Percentiles rank a stretch among this genome's conserved stretches.
phyloP scores from a whole-genome alignment of 805 yeast species.

The Lachancea sp. region DNA sequence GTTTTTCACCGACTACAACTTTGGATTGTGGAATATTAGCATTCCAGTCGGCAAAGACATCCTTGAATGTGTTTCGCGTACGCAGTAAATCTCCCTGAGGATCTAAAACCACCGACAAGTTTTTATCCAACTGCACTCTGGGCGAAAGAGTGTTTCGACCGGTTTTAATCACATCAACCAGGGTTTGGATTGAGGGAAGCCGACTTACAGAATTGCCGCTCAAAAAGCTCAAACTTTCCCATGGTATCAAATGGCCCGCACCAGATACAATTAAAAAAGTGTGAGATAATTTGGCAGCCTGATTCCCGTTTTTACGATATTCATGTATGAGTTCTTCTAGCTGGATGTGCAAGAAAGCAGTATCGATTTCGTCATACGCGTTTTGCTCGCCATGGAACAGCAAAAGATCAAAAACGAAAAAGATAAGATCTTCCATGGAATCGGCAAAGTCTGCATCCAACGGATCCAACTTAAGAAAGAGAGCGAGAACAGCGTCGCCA shows the following conservation, averaged over 20 bases:
- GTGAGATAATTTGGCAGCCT: conserved; percentile 36
- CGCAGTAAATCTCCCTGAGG: conserved; percentile 72
- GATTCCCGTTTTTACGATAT: conserved; percentile 14
- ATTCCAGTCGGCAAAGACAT: conserved; percentile 33
- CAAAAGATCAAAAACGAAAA: conserved; percentile 53
- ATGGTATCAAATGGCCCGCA: conserved; percentile 66
- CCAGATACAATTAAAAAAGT: conserved; percentile 65
- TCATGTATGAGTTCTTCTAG: conserved; percentile 42
- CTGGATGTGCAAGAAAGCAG: conserved; percentile 48
- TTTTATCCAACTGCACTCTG: conserved; percentile 19
- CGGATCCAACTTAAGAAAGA: conserved; percentile 45
- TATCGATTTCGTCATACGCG: conserved; percentile 59
- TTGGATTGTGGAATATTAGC: conserved; percentile 37
- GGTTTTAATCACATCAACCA: conserved; percentile 35
- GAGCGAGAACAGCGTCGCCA: conserved; percentile 42
- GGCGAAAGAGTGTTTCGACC: conserved; percentile 13
- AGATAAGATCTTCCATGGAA: conserved; percentile 55
- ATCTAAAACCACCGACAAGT: conserved; percentile 64
- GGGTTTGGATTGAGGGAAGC: conserved; percentile 56
- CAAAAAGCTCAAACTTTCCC: conserved; percentile 75
- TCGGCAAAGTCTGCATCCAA: conserved; percentile 24
- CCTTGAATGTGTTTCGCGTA: conserved; percentile 55
- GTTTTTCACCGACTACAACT: conserved; percentile 50
- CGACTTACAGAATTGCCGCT: conserved; percentile 56
- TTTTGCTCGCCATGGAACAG: conserved; percentile 57